These are phyloP conservation scores for Omphalea diandra DNA, from an alignment of 441 rosid genomes.

Conservation along the genomic window DNA sequence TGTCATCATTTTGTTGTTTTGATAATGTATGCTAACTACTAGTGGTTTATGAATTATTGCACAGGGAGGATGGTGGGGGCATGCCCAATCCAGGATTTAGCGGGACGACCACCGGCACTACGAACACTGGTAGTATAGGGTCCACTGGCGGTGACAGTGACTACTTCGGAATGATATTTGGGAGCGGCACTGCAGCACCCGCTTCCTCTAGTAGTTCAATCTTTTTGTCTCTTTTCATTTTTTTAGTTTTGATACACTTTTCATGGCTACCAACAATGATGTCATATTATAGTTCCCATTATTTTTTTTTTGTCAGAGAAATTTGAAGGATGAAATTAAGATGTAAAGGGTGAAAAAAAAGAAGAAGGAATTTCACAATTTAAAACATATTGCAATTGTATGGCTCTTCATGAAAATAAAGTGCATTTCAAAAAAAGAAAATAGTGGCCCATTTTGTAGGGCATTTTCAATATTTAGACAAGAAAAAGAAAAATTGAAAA, in stretches of 20 bases:
- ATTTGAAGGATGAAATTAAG: conserved; percentile 7
- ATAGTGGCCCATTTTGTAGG: neutral
- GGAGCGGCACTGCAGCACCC: conserved; percentile 45
- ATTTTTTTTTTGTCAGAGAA: conserved; percentile 29
- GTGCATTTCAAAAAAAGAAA: too few species aligned
- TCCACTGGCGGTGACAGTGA: conserved; percentile 31
- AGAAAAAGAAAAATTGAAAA: neutral
- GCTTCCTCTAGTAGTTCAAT: conserved; percentile 31
- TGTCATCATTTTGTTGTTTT: neutral
- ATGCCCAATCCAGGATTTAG: conserved; percentile 37
- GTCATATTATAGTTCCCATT: conserved; percentile 31
- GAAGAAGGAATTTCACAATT: neutral
- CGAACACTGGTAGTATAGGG: conserved; percentile 33
- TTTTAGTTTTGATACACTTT: conserved; percentile 44
- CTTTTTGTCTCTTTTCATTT: conserved; percentile 47
- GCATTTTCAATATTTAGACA: neutral
- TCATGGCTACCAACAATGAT: conserved; percentile 27
- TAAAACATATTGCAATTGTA: conserved; percentile 1
- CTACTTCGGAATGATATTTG: conserved; percentile 73
- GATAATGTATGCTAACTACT: neutral
- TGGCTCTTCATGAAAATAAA: too few species aligned
- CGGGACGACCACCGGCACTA: conserved; percentile 36
- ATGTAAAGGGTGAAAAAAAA: neutral
- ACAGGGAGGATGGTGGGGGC: conserved; percentile 49
- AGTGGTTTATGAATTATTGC: neutral